phyloP scores from a whole-genome alignment of 306 rosid species.

The Hylodesmum podocarpum region DNA sequence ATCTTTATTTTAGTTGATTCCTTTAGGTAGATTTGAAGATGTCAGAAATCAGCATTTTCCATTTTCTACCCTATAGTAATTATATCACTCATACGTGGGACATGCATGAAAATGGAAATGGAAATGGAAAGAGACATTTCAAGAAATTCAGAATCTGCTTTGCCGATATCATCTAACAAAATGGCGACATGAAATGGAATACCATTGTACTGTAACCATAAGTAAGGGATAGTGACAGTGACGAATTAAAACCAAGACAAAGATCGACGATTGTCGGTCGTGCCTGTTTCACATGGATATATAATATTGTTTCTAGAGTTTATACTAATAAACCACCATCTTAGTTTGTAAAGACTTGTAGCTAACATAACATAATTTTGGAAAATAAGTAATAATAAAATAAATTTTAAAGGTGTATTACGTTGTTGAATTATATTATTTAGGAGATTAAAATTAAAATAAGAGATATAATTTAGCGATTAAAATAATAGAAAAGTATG shows the following conservation, averaged over 20 bases:
- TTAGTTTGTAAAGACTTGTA: too few species aligned
- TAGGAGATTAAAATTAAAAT: too few species aligned
- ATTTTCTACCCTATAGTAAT: neutral
- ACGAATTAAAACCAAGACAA: neutral
- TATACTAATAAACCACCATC: too few species aligned
- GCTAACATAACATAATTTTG: too few species aligned
- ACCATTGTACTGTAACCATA: neutral
- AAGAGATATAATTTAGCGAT: too few species aligned
- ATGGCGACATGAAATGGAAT: neutral
- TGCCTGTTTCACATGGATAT: neutral
- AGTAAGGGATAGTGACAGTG: neutral
- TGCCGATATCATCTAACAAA: conserved; percentile 3
- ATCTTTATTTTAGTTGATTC: neutral
- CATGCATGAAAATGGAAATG: neutral
- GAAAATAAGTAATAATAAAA: too few species aligned
- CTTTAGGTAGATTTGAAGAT: neutral
- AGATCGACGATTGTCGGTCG: neutral
- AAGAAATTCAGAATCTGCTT: neutral
- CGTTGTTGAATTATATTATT: too few species aligned
- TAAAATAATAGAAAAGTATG: too few species aligned
- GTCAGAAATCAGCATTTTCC: neutral
- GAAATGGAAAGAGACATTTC: neutral
- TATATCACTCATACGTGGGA: neutral
- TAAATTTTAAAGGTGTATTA: too few species aligned
- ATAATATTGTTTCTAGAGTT: too few species aligned